Conservation (phyloP, 2,329 filamentous ascomycete genomes). For the Alternaria postmessia region DNA sequence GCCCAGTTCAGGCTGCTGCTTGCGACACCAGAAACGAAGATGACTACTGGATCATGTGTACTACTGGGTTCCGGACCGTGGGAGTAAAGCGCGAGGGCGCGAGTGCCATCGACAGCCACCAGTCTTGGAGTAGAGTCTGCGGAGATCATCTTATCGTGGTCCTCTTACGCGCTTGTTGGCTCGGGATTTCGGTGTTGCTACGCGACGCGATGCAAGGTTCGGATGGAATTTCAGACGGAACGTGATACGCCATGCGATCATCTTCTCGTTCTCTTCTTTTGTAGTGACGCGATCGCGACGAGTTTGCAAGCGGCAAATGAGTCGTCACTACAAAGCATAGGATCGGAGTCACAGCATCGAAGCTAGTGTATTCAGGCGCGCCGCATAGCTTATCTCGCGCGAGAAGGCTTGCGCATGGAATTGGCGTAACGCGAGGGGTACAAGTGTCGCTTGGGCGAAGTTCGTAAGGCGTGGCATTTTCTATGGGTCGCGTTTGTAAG, state of each 20-base stretch:
- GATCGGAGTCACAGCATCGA: neutral
- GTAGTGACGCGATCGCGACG: neutral
- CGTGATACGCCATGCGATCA: too few species aligned
- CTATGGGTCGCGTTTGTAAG: neutral
- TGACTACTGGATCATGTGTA: slow-evolving; percentile 14
- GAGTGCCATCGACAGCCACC: neutral
- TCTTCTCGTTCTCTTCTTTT: neutral
- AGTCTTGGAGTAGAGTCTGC: neutral
- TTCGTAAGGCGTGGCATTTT: too few species aligned
- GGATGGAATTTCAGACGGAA: neutral
- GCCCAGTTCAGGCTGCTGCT: slow-evolving; percentile 20
- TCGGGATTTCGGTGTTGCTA: too few species aligned
- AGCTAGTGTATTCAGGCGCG: neutral
- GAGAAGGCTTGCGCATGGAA: neutral
- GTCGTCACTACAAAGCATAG: neutral
- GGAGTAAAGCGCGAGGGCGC: neutral
- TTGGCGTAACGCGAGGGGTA: neutral
- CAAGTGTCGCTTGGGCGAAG: too few species aligned
- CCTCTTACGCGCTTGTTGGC: too few species aligned
- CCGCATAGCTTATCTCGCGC: neutral
- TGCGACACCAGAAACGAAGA: slow-evolving; percentile 23
- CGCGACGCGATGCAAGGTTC: neutral
- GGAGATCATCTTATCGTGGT: neutral
- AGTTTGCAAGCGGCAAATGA: too few species aligned
- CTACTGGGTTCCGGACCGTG: neutral